Evolutionary conservation across 2,329 filamentous ascomycete species (phyloP).

Genomic region (Fusarium sp.): DNA sequence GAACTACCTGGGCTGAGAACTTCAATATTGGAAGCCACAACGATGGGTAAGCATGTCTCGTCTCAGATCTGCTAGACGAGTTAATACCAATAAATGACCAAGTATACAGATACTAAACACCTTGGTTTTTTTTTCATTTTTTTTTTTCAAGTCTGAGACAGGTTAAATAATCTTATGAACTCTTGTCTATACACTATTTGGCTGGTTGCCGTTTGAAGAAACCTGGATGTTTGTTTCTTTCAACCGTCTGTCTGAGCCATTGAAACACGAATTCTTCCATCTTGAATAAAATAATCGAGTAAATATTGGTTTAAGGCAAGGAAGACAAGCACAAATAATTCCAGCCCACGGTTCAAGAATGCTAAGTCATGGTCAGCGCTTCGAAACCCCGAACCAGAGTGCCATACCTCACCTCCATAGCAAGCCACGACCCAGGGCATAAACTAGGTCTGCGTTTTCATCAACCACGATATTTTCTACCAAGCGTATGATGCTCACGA

Average conservation of each 20-base stretch:
- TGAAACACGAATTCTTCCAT: not conserved
- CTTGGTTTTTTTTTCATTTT: too few relatives aligned
- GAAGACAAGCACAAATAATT: slow-evolving; percentile 24
- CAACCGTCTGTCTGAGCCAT: not conserved
- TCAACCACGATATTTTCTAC: not conserved
- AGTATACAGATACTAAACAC: too few relatives aligned
- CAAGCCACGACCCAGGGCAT: not conserved
- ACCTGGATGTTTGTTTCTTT: not conserved
- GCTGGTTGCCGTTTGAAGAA: not conserved
- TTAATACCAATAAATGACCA: too few relatives aligned
- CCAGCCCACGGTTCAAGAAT: slow-evolving; percentile 22
- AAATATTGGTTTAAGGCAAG: slow-evolving; percentile 13
- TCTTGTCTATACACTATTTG: not conserved
- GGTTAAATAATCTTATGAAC: not conserved
- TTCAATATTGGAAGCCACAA: too few relatives aligned
- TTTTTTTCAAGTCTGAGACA: too few relatives aligned
- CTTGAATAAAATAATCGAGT: not conserved
- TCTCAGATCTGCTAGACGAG: too few relatives aligned
- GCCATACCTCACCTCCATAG: slow-evolving; percentile 10
- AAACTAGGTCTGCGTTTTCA: not conserved
- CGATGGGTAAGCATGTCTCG: too few relatives aligned
- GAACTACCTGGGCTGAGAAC: too few relatives aligned
- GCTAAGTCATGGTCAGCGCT: slow-evolving; percentile 1
- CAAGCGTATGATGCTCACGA: slow-evolving; percentile 18
- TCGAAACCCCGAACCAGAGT: not conserved